Conservation (phyloP, 2,329 filamentous ascomycete genomes). For the Cytospora piceae region DNA sequence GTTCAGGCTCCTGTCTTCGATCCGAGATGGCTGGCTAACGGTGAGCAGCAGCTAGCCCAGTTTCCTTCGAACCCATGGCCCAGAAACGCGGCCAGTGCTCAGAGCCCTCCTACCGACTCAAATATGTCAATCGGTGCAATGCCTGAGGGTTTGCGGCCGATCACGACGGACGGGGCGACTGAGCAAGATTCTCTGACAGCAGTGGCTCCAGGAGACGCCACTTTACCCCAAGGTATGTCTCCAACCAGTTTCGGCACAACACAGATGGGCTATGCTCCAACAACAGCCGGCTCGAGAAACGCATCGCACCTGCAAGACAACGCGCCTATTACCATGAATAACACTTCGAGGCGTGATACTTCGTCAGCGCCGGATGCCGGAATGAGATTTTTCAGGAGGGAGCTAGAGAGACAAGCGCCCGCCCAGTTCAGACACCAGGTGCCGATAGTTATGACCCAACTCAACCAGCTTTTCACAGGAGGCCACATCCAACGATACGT, state of each 20-base stretch:
- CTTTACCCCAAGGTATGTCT: neutral
- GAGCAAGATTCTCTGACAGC: neutral
- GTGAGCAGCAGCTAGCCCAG: neutral
- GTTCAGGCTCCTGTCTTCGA: neutral
- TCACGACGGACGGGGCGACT: neutral
- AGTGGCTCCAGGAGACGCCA: neutral
- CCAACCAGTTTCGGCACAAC: constrained; percentile 2
- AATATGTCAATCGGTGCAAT: neutral
- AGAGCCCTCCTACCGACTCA: neutral
- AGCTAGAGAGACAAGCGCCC: constrained; percentile 3
- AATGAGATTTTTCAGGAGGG: neutral
- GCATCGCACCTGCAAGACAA: neutral
- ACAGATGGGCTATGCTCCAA: neutral
- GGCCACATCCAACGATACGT: neutral
- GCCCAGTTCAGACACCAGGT: neutral
- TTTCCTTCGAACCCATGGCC: neutral
- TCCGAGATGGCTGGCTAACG: neutral
- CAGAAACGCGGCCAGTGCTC: neutral
- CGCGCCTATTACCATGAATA: neutral
- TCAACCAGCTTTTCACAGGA: constrained; percentile 7
- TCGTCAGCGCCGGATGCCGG: neutral
- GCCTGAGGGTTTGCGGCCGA: neutral
- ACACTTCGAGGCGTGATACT: neutral
- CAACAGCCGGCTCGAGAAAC: neutral
- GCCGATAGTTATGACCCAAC: neutral